Percentiles rank a stretch among this genome's conserved stretches.
These are phyloP conservation scores for Penicillium sumatraense DNA, from an alignment of 2,329 filamentous ascomycete genomes.

Conservation along the genomic window DNA sequence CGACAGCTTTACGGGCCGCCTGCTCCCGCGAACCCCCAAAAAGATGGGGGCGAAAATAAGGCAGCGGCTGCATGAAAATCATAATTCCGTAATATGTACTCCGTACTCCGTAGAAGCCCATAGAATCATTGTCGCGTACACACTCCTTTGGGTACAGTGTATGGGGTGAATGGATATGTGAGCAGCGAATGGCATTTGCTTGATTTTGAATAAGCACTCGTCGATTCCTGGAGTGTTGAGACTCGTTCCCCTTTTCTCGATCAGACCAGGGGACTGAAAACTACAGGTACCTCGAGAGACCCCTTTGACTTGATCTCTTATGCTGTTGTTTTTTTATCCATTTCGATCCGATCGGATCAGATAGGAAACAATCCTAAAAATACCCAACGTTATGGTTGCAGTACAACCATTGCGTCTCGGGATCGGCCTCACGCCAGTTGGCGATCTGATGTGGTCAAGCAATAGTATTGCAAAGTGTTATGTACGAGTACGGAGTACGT, in stretches of 20 bases:
- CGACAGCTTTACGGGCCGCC: not conserved
- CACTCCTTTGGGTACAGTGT: not conserved
- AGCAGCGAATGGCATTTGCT: not conserved
- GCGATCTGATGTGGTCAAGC: not conserved
- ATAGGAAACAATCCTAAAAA: no score
- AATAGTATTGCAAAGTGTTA: not conserved
- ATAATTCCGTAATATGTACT: not conserved
- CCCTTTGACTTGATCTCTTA: not conserved
- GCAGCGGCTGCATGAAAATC: slow-evolving; percentile 1
- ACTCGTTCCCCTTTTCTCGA: not conserved
- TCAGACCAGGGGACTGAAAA: not conserved
- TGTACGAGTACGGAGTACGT: no score
- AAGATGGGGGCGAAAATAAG: not conserved
- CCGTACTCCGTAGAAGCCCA: not conserved
- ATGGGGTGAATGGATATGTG: not conserved
- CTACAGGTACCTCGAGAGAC: not conserved
- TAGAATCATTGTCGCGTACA: not conserved
- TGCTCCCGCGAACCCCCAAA: not conserved
- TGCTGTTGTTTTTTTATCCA: no score
- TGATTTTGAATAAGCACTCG: slow-evolving; percentile 2
- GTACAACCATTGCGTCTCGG: no score
- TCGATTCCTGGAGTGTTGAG: not conserved
- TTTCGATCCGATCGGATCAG: no score
- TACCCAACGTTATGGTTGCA: no score
- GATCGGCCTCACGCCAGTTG: not conserved